Conservation (phyloP, 2,329 filamentous ascomycete species). For the Aspergillus sojae region DNA sequence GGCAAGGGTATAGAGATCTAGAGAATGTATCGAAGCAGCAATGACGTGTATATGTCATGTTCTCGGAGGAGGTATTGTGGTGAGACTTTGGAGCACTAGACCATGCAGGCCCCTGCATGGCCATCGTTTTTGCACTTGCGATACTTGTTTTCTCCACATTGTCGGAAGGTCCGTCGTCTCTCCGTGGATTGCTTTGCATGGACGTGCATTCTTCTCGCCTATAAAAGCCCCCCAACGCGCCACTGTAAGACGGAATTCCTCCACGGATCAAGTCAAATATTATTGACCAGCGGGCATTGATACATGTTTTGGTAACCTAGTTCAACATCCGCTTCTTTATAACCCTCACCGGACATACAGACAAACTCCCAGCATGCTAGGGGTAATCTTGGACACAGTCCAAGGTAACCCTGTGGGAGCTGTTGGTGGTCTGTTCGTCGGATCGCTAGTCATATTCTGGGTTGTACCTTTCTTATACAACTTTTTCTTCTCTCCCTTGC, state of each 20-base stretch:
- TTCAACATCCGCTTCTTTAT: too few relatives aligned
- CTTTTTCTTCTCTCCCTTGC: not conserved
- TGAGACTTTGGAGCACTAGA: not conserved
- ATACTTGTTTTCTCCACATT: not conserved
- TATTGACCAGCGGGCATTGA: too few relatives aligned
- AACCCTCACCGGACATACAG: too few relatives aligned
- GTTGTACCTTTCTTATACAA: not conserved
- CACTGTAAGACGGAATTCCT: too few relatives aligned
- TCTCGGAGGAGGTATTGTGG: not conserved
- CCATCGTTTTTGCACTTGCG: too few relatives aligned
- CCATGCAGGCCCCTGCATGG: not conserved
- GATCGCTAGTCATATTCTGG: not conserved
- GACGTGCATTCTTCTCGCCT: not conserved
- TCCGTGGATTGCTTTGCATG: too few relatives aligned
- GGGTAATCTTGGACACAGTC: not conserved
- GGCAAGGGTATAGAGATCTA: accelerated
- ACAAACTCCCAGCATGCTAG: not conserved
- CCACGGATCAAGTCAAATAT: not conserved
- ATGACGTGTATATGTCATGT: not conserved
- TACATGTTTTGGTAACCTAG: not conserved
- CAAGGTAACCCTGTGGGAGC: not conserved
- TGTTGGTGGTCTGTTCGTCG: not conserved
- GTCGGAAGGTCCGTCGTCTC: not conserved
- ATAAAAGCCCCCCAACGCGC: not conserved
- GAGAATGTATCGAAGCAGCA: accelerated